A percentile compares a stretch with the other conserved stretches of the same genome.
These are phyloP conservation scores for Trametes sp. DNA, from an alignment of 1,284 basidiomycete genomes.

Conservation along the genomic window DNA sequence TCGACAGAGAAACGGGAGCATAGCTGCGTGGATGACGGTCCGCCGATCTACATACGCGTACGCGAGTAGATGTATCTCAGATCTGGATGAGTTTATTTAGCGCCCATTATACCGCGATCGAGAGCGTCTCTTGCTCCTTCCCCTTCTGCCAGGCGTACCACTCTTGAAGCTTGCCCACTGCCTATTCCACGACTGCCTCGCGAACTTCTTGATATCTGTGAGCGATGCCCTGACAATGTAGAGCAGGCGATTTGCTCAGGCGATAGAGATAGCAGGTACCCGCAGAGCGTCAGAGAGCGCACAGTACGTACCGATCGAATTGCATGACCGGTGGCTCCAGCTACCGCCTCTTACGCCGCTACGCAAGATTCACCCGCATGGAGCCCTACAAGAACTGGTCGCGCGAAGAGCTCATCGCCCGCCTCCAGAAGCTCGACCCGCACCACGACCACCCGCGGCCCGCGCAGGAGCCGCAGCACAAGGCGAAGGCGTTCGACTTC, in stretches of 20 bases:
- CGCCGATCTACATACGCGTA: too few species aligned
- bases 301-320: conserved; percentile 20
- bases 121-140: not conserved
- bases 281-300: not conserved
- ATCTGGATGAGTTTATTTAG: not conserved
- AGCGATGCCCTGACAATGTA: too few species aligned
- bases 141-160: not conserved
- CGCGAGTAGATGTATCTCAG: conserved; percentile 1
- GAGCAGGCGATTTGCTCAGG: too few species aligned
- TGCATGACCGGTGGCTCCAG: conserved; percentile 35
- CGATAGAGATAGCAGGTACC: not conserved
- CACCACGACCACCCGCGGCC: conserved; percentile 24
- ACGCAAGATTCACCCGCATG: conserved; percentile 33
- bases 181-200: too few species aligned
- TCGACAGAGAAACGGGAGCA: too few species aligned
- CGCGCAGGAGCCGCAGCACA: conserved; percentile 10
- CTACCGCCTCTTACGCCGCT: conserved; percentile 36
- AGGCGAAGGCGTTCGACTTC: conserved; percentile 63
- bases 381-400: conserved; percentile 63
- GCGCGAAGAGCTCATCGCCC: conserved; percentile 71
- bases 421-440: conserved; percentile 61
- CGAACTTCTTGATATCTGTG: too few species aligned
- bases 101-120: not conserved
- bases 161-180: too few species aligned
- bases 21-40: too few species aligned